Conservation (phyloP, 2,329 filamentous ascomycete genomes). For the Aureobasidium sp. region DNA sequence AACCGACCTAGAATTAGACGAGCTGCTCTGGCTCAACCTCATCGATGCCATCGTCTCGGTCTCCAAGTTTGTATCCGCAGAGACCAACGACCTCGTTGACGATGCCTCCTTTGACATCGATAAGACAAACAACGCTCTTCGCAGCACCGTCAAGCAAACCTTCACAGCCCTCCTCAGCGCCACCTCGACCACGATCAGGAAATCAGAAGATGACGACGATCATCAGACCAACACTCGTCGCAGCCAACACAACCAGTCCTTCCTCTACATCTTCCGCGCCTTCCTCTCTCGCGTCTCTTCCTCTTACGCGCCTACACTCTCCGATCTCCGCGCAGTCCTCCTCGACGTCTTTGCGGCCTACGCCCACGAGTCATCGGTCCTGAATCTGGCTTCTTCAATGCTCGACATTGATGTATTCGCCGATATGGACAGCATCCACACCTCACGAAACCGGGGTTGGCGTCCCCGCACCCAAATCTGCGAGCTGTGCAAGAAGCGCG, state of each 20-base stretch:
- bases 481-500: conserved; percentile 71
- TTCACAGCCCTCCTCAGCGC: conserved; percentile 19
- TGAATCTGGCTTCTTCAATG: conserved; percentile 76
- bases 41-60: conserved; percentile 55
- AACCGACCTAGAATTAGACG: conserved; percentile 53
- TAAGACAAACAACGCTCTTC: conserved; percentile 61
- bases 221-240: not conserved
- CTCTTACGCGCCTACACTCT: conserved; percentile 69
- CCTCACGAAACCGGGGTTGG: conserved; percentile 79
- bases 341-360: conserved; percentile 91
- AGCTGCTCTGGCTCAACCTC: conserved; percentile 59
- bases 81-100: conserved; percentile 22
- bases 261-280: conserved; percentile 79
- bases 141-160: conserved; percentile 16
- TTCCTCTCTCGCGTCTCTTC: conserved; percentile 79
- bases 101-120: conserved; percentile 22
- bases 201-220: not conserved
- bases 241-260: conserved; percentile 44
- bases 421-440: conserved; percentile 67
- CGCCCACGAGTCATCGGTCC: conserved; percentile 85
- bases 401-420: conserved; percentile 85
- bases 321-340: conserved; percentile 78
- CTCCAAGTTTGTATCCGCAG: conserved; percentile 42
- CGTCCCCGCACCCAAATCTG: conserved; percentile 79
- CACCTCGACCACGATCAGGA: conserved; percentile 21